Conservation (phyloP, 129 eudicot species). For the Arctium minus region DNA sequence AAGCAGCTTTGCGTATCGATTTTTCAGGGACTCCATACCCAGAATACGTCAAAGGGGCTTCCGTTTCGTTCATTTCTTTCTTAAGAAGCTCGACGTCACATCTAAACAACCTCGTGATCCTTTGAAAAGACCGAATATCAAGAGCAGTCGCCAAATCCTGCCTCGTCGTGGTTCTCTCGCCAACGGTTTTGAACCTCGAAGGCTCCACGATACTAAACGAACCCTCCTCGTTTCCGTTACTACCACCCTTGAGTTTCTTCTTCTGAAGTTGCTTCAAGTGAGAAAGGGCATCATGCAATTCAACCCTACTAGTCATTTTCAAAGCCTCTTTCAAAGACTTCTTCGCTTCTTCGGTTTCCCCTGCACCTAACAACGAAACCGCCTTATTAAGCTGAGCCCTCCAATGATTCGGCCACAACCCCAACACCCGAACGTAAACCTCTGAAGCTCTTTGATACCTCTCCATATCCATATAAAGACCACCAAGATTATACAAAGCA, state of each 20-base stretch:
- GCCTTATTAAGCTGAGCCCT: slow-evolving; percentile 93
- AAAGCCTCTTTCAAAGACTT: slow-evolving; percentile 91
- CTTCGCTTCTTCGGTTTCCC: slow-evolving; percentile 93
- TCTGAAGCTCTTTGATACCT: slow-evolving; percentile 95
- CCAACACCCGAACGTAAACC: slow-evolving; percentile 86
- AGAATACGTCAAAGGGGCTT: slow-evolving; percentile 73
- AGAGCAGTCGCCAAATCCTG: slow-evolving; percentile 67
- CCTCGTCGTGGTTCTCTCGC: slow-evolving; percentile 70
- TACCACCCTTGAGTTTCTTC: slow-evolving; percentile 77
- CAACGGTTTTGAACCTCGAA: slow-evolving; percentile 62
- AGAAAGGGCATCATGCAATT: slow-evolving; percentile 83
- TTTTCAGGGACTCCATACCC: slow-evolving; percentile 84
- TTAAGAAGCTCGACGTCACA: slow-evolving; percentile 83
- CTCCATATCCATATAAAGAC: slow-evolving; percentile 96
- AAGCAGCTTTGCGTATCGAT: slow-evolving; percentile 84
- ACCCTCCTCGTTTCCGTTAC: slow-evolving; percentile 66
- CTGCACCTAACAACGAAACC: slow-evolving; percentile 89
- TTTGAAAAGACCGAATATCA: slow-evolving; percentile 82
- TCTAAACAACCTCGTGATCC: slow-evolving; percentile 68
- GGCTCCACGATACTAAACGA: slow-evolving; percentile 60
- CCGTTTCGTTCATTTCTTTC: slow-evolving; percentile 79
- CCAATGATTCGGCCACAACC: slow-evolving; percentile 92
- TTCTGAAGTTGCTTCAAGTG: slow-evolving; percentile 94
- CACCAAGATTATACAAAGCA: slow-evolving; percentile 92
- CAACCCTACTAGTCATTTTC: slow-evolving; percentile 97